Evolutionary conservation across 129 eudicot species (phyloP).

Genomic region (Erigeron canadensis): DNA sequence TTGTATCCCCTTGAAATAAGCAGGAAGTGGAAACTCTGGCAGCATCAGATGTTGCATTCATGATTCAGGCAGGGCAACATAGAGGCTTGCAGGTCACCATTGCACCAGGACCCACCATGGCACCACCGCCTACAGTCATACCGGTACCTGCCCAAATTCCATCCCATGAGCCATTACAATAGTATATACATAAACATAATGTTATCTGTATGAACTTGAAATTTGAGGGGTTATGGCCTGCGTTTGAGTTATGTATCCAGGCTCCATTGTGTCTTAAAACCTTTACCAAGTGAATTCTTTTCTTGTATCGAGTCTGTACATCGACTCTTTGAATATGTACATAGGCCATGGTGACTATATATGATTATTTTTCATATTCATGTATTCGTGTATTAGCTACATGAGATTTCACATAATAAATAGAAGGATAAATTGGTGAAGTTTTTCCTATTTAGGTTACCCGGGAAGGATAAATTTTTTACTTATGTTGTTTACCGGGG

Average conservation of each 20-base stretch:
- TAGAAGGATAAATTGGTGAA: too few species aligned
- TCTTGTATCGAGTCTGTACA: constrained; percentile 22
- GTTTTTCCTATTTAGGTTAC: too few species aligned
- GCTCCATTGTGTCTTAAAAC: constrained; percentile 23
- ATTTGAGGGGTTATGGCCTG: constrained; percentile 17
- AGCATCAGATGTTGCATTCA: constrained; percentile 66
- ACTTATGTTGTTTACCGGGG: too few species aligned
- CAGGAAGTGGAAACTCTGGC: constrained; percentile 79
- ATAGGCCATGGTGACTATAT: constrained; percentile 18
- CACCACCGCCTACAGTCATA: constrained; percentile 36
- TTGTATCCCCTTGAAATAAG: constrained; percentile 14
- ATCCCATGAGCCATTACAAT: constrained; percentile 33
- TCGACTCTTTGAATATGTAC: constrained; percentile 8
- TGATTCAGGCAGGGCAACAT: constrained; percentile 65
- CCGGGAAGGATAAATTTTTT: too few species aligned
- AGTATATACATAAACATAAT: constrained; percentile 12
- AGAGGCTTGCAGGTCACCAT: constrained; percentile 71
- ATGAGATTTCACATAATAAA: not conserved
- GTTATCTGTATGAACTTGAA: constrained; percentile 22
- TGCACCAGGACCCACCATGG: constrained; percentile 48
- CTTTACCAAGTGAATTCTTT: constrained; percentile 22
- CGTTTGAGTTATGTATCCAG: constrained; percentile 26
- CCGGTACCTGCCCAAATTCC: constrained; percentile 32
- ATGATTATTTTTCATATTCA: not conserved
- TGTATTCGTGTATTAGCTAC: not conserved